Evolutionary conservation across 805 yeast species (phyloP).

Genomic region (Myxozyma nipponensis): DNA sequence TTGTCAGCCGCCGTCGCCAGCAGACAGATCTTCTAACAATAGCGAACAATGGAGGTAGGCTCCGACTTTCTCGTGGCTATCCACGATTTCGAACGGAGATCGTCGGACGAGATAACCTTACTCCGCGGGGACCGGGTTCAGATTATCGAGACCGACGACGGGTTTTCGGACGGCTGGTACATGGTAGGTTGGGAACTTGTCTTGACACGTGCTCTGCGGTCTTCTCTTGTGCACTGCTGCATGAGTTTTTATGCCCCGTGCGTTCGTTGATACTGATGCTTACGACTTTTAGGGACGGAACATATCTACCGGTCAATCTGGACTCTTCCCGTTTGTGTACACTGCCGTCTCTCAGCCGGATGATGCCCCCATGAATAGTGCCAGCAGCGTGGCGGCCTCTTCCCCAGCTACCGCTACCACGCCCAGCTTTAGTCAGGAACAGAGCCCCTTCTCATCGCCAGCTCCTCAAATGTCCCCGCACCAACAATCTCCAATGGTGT

Average conservation of each 20-base stretch:
- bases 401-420: too few species aligned
- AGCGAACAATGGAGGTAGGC: not conserved
- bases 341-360: conserved; percentile 46
- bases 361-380: not conserved
- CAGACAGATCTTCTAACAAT: not conserved
- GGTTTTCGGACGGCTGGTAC: conserved; percentile 97
- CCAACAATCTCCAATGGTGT: not conserved
- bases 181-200: conserved; percentile 43
- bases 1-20: not conserved
- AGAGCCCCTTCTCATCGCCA: not conserved
- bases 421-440: too few species aligned
- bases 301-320: conserved; percentile 65
- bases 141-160: conserved; percentile 87
- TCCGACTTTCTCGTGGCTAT: conserved; percentile 49
- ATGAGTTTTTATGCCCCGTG: not conserved
- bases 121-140: conserved; percentile 81
- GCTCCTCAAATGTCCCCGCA: not conserved
- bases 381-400: not conserved
- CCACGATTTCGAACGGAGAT: conserved; percentile 80
- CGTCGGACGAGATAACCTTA: conserved; percentile 84
- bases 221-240: conserved; percentile 7
- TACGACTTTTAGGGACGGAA: conserved; percentile 56
- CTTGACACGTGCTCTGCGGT: not conserved
- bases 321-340: conserved; percentile 86
- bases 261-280: not conserved